Base-by-base conservation (phyloP, 768 basidiomycete genomes). In the Lentinula raphanica region DNA sequence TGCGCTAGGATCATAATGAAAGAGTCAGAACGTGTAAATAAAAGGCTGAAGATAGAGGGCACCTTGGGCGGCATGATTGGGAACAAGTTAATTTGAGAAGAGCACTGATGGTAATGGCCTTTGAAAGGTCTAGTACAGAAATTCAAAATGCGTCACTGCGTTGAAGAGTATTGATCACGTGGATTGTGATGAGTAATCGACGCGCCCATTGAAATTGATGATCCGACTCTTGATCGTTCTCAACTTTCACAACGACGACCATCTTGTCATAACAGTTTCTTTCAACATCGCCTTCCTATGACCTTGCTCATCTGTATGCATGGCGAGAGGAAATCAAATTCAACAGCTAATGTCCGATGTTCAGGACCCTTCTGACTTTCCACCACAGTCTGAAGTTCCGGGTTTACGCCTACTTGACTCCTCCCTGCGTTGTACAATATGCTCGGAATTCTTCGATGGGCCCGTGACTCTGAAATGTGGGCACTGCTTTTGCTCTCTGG, bases 401-500 rank as follows among this genome's bases (percentile, higher is more conserved):
- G 82, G 82, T n/a, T 73, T 94, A 12, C 76, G 80, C 25, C 72
- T 73, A 28, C 69, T 93, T 17, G 92, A 94, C 63, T 68, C 77
- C 19, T 78, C 86, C 9, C 72, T 89, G 59, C 78, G 88, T 15
- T 94, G 92, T 64, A 78, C 79, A 27, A 91, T 94, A 56, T 94
- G 92, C 66, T 77, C 84, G 38, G 88, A 92, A 59, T 75, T 86
- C 32, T 89, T 83, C 64, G 80, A 81, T 53, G 90, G 79, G 0
- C 92, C 92, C 4, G 85, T 93, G 27, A 83, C 82, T 2, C 78
- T 93, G 3, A 68, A 69, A 5, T 93, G 92, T 66, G 91, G 90
- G 1, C 92, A 94, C 65, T 86, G 84, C 49, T 94, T 92, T 67
- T 93, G 92, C 72, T 90, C 88, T 13, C 67, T 81, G 65, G 89